Conservation (phyloP, 106 monocot species). For the Dendrobium nobile region DNA sequence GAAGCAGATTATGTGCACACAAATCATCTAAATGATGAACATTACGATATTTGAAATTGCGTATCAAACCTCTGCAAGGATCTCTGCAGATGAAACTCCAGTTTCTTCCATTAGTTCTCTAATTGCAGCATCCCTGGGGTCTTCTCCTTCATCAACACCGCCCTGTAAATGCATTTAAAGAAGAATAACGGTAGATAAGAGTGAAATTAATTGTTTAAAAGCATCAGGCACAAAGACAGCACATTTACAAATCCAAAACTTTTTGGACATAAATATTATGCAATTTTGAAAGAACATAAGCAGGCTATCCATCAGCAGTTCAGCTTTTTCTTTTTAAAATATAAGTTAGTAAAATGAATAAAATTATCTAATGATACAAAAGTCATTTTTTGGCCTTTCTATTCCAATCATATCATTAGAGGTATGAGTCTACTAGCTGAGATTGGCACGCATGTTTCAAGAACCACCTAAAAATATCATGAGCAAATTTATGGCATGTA, state of each 20-base stretch:
- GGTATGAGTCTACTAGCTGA: not conserved
- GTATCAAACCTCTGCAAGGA: slow-evolving; percentile 58
- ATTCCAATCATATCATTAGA: not conserved
- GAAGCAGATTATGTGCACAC: not conserved
- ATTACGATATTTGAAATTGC: not conserved
- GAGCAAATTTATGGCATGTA: not conserved
- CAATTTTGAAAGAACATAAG: not conserved
- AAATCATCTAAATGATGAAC: not conserved
- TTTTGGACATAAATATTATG: not conserved
- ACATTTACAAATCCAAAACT: not conserved
- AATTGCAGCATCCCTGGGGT: slow-evolving; percentile 57
- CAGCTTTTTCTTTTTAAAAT: not conserved
- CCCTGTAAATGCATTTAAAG: slow-evolving; percentile 35
- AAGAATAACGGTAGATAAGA: not conserved
- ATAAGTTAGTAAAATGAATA: not conserved
- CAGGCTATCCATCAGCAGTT: not conserved
- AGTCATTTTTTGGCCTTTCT: not conserved
- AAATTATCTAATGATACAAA: not conserved
- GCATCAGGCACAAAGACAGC: not conserved
- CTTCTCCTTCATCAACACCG: slow-evolving; percentile 80
- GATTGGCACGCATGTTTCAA: not conserved
- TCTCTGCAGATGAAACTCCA: slow-evolving; percentile 78
- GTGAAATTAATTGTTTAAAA: not conserved
- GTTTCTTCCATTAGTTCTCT: slow-evolving; percentile 93
- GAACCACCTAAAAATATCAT: not conserved